Base-by-base conservation (phyloP, 2,329 filamentous ascomycete genomes). In the Monilinia laxa region DNA sequence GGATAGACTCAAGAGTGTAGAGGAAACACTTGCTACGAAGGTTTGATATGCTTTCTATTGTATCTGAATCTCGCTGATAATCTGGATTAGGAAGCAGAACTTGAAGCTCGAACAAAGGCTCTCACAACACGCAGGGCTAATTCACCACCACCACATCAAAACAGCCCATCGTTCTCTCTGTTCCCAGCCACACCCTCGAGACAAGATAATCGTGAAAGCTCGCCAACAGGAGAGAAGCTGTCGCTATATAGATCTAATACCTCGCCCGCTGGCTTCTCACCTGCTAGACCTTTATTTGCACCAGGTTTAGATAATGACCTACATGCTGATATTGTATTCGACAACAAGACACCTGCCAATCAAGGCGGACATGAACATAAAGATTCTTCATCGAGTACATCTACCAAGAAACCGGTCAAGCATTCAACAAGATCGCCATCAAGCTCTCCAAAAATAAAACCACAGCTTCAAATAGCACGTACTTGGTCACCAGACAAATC, bases 1-100 rank as follows among this genome's bases (percentile, higher is more conserved):
- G 16, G 82, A 86, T 64, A 85, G 82, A 67, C 77, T 90, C 1
- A 85, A 83, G 70, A 82, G 81, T 25, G 82, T 84, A 51, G 83
- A 83, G 62, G 81, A 82, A 67, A 78, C 79, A 62, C 72, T 79
- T 57, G 73, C 70, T 73, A 76, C 73, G 76, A 81, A 77, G 71
- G 76, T 75, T 67, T 66, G 64, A 58, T 59, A 65, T 67, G 55
- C 65, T 62, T 42, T 68, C 59, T 45, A 25, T 64, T 49, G 40
- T 47, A 60, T 53, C 53, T 54, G 53, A 52, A 25, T 66, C 63
- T 40, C 69, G 65, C 68, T 73, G 70, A 74, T 67, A 38, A 47
- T 67, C 42, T 10, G 25, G 25, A 72, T 66, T 74, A 77, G 68
- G 79, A 81, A 70, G 76, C 78, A 67, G 79, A 80, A 67, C 60